phyloP scores from a whole-genome alignment of 2,329 filamentous ascomycete genomes.

The Colletotrichum horii region DNA sequence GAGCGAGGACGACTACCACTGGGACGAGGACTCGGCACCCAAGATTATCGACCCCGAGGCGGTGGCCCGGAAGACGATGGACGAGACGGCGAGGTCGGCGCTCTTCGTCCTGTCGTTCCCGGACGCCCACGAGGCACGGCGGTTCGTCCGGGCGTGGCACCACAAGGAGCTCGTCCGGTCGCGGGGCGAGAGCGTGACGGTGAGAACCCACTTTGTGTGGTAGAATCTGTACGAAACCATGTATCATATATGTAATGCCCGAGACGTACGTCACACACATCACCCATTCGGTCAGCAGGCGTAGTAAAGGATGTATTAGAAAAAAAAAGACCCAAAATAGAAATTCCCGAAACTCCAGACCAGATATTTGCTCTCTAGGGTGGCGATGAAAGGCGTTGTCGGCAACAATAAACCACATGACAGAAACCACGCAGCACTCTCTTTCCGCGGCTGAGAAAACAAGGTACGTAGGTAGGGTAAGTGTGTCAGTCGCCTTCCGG shows the following conservation, averaged over 20 bases:
- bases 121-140: constrained; percentile 35
- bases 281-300: background rate
- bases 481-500: background rate
- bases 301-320: constrained; percentile 42
- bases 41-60: background rate
- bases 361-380: constrained; percentile 46
- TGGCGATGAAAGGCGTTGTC: constrained; percentile 24
- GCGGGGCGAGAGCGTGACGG: background rate
- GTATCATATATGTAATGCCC: background rate
- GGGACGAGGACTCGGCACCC: background rate
- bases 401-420: constrained; percentile 15
- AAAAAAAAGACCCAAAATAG: constrained; percentile 38
- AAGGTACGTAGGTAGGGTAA: background rate
- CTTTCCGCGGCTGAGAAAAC: background rate
- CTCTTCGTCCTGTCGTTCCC: constrained; percentile 39
- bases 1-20: background rate
- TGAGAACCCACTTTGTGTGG: constrained; percentile 19
- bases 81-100: constrained; percentile 8
- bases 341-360: constrained; percentile 51
- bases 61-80: background rate
- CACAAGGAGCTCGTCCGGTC: constrained; percentile 29
- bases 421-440: constrained; percentile 1
- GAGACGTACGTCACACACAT: background rate
- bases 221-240: background rate
- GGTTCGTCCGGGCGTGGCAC: constrained; percentile 49